Evolutionary conservation across 1,284 basidiomycete genomes (phyloP), one percentile per base, ranked within the genome.

Genomic region (Puccinia horiana): DNA sequence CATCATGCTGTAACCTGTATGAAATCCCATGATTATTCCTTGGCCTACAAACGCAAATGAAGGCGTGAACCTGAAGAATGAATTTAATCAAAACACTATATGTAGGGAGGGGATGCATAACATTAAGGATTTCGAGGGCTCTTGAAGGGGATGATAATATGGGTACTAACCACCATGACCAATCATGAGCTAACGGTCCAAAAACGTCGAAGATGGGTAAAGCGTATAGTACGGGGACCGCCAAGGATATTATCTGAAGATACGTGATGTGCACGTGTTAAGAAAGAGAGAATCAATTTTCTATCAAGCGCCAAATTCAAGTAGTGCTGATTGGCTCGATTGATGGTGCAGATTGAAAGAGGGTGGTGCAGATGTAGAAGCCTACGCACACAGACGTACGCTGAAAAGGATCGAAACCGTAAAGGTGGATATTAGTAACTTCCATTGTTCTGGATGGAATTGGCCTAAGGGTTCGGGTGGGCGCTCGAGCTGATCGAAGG

Each of bases 11-110:
- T 96, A 86, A 0, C 95, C 96, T 0, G 95, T 97, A 0, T 95
- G 93, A 84, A 96, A 93, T 3, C 96, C 96, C 96, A 98, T 98
- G 86, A 98, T 98, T 84, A 98, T 95, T 5, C 95, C 93, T 90
- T 96, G 94, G 0, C 94, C 94, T 54, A 96, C 91, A 85, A 95
- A 96, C 2, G 93, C 94, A 69, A 97, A 88, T 86, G 94, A 95
- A 0, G 95, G 95, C 0, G 94, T 94, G 86, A 98, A 96, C 80
- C 86, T 87, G 42, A 20, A 32, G 40, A 61, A 70, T 42, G 42
- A 47, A 47, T 65, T 76, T 73, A 37, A 73, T 54, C 47, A 73
- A 73, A 42, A 69, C 12, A 77, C 58, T 26, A 67, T 67, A 67
- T 47, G 44, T 56, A 65, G 23, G 47, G 40, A 49, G 40, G 40